Percentiles rank a stretch among this genome's conserved stretches.
phyloP scores from a whole-genome alignment of 371 early-diverging fungal genomes.

The Lichtheimia ramosa region DNA sequence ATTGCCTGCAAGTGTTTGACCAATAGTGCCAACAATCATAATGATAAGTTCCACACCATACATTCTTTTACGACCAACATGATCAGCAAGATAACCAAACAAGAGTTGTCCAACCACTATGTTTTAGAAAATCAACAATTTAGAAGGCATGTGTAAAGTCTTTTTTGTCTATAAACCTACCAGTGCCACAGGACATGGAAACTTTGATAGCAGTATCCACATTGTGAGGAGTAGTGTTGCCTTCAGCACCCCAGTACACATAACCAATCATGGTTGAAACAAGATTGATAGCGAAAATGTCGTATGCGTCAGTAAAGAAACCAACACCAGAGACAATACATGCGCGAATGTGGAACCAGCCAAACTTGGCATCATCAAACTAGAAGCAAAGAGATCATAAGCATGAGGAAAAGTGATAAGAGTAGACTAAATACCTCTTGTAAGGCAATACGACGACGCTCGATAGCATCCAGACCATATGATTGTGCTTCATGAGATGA shows the following conservation, averaged over 20 bases:
- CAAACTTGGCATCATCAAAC: slow-evolving; percentile 56
- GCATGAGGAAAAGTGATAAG: background rate
- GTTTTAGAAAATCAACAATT: too few species aligned
- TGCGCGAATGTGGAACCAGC: slow-evolving; percentile 86
- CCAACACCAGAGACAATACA: slow-evolving; percentile 87
- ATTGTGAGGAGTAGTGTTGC: slow-evolving; percentile 49
- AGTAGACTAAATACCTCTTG: slow-evolving; percentile 28
- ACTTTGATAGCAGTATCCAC: slow-evolving; percentile 74
- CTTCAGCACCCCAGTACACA: slow-evolving; percentile 55
- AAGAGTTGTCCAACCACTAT: slow-evolving; percentile 65
- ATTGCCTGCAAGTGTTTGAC: slow-evolving; percentile 71
- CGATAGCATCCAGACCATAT: slow-evolving; percentile 24
- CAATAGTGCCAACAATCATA: slow-evolving; percentile 72
- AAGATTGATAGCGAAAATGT: slow-evolving; percentile 84
- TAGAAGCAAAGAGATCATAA: slow-evolving; percentile 8
- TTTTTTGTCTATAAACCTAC: too few species aligned
- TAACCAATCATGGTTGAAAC: slow-evolving; percentile 77
- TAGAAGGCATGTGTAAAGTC: too few species aligned
- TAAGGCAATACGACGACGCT: slow-evolving; percentile 37
- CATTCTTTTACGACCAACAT: slow-evolving; percentile 77
- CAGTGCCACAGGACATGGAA: slow-evolving; percentile 73
- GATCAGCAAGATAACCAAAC: slow-evolving; percentile 82
- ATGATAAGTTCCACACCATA: slow-evolving; percentile 86
- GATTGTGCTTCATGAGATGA: slow-evolving; percentile 3
- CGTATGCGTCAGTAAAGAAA: slow-evolving; percentile 89